Conservation (phyloP, 2,329 filamentous ascomycete genomes). For the Dactylellina cionopaga region DNA sequence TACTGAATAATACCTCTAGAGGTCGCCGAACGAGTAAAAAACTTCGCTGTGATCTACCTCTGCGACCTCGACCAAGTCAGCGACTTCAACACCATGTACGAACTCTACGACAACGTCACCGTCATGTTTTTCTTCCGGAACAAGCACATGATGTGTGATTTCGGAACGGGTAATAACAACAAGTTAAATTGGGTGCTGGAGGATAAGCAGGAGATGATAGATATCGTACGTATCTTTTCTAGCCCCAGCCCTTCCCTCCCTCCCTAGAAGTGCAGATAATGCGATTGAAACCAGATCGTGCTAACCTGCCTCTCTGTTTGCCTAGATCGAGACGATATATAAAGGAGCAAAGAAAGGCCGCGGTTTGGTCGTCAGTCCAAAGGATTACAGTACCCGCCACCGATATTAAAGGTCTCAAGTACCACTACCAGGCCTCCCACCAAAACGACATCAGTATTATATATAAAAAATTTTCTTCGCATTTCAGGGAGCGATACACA, state of each 20-base stretch:
- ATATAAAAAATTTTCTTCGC: no score
- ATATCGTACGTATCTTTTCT: constrained; percentile 76
- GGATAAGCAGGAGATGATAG: constrained; percentile 97
- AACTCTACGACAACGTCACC: constrained; percentile 88
- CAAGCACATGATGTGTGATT: constrained; percentile 99
- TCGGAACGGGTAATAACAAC: constrained; percentile 98
- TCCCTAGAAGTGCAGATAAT: not conserved
- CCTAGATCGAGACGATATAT: constrained; percentile 87
- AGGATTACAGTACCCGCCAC: constrained; percentile 68
- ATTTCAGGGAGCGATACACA: no score
- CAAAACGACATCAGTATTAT: not conserved
- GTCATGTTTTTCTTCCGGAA: constrained; percentile 99
- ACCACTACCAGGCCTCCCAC: not conserved
- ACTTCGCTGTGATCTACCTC: constrained; percentile 90
- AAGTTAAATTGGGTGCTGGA: constrained; percentile 96
- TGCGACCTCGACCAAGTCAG: constrained; percentile 92
- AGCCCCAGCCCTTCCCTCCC: not conserved
- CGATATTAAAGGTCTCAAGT: constrained; percentile 52
- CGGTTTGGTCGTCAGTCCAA: constrained; percentile 94
- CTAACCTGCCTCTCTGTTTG: constrained; percentile 6
- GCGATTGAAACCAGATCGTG: not conserved
- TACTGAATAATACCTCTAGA: constrained; percentile 56
- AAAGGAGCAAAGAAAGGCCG: constrained; percentile 97
- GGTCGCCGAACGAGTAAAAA: constrained; percentile 92
- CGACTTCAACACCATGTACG: constrained; percentile 90